phyloP scores from a whole-genome alignment of 2,329 filamentous ascomycete genomes.

The Bisporella sp. region DNA sequence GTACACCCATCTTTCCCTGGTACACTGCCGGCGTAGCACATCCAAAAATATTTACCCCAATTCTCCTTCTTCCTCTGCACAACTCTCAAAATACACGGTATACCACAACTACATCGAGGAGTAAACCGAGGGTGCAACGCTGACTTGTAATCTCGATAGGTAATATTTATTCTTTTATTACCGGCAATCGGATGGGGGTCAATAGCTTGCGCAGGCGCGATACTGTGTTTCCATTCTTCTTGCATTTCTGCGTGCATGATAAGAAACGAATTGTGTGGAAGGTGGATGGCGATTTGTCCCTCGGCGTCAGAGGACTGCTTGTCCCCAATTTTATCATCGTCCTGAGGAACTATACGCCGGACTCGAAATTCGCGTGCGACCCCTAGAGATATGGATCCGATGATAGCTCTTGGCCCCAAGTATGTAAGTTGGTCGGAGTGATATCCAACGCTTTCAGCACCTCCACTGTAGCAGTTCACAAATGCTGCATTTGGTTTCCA shows the following conservation, averaged over 20 bases:
- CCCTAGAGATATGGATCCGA: conserved; percentile 83
- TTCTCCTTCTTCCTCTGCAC: conserved; percentile 74
- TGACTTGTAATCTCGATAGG: conserved; percentile 79
- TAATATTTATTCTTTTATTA: conserved; percentile 83
- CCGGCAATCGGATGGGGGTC: conserved; percentile 79
- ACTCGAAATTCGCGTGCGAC: conserved; percentile 93
- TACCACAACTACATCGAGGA: conserved; percentile 68
- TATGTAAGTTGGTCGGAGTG: conserved; percentile 93
- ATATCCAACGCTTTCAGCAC: conserved; percentile 77
- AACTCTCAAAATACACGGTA: conserved; percentile 64
- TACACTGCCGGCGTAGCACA: conserved; percentile 74
- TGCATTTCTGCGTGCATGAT: conserved; percentile 99
- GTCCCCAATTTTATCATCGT: conserved; percentile 28
- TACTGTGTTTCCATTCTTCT: conserved; percentile 90
- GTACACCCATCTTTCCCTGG: conserved; percentile 63
- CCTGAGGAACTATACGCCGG: conserved; percentile 62
- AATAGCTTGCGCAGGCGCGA: conserved; percentile 67
- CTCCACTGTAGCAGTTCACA: conserved; percentile 88
- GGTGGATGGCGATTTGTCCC: conserved; percentile 86
- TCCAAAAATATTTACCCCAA: conserved; percentile 82
- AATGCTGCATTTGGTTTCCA: conserved; percentile 90
- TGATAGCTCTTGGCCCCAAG: conserved; percentile 78
- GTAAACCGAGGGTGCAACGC: conserved; percentile 71
- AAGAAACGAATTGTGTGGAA: conserved; percentile 88
- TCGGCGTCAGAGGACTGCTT: conserved; percentile 42